Base-by-base conservation (phyloP, 352 stramenopile genomes). In the Paralagenidium karlingii region DNA sequence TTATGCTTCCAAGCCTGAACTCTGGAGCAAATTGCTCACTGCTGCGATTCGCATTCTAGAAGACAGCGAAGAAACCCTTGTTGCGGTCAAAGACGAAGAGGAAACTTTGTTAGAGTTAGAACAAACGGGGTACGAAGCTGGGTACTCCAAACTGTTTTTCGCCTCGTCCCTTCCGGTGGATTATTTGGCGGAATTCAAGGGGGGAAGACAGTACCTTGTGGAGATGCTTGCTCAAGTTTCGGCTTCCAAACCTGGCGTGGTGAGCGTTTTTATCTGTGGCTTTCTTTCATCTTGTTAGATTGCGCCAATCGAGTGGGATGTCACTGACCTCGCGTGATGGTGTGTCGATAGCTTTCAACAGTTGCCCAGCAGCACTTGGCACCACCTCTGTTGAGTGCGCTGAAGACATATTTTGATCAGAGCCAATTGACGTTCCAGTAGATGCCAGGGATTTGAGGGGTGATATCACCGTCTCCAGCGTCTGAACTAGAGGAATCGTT, bases 101-200 rank as follows among this genome's bases (percentile, higher is more conserved):
- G 83, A 93, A 44, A 70, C 59, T 25, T 52, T 88, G 32, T 54
- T 83, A 16, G 79, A 85, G 21, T 49, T 88, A 26, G 68, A 88
- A 40, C 58, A 88, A 43, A 84, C 80, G 3, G 75, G 82, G 19
- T 98, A 97, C 49, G 90, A 97, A 73, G 79, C 90, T 25, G 83
- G 84, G 8, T 97, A 92, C 60, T 95, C 90, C 11, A 88, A 91
- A 43, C 58, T 98, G 13, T 87, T 94, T 45, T 96, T 96, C 60
- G 91, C 90, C 8, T 52, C 39, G 12, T 83, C 73, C 1, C 68
- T 79, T 26, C 50, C 67, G 1, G 67, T 87, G 37, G 92, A 98
- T 58, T 70, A 80, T 21, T 80, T 97, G 43, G 47, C 66, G 12
- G 76, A 94, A 37, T 79, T 94, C 48, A 52, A 62, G 0, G 39